Evolutionary conservation across 108 stramenopile species (phyloP).

Genomic region (Skeletonema grethae): DNA sequence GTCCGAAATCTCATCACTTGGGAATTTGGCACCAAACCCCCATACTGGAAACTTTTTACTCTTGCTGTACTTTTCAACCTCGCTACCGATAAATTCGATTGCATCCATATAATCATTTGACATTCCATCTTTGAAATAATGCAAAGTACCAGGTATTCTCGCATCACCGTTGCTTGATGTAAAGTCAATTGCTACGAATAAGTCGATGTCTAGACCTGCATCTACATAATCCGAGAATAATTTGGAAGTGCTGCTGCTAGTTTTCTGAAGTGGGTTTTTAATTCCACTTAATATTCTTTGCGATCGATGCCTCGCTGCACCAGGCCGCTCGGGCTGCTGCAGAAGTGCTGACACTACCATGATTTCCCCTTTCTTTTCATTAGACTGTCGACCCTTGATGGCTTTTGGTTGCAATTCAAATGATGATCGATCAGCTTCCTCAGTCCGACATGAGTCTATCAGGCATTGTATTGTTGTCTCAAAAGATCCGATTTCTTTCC

Average conservation of each 20-base stretch:
- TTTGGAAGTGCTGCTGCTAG: background rate
- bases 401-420: constrained; percentile 21
- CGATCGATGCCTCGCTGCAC: constrained; percentile 16
- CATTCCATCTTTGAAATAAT: constrained; percentile 52
- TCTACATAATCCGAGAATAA: constrained; percentile 43
- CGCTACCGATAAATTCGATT: constrained; percentile 69
- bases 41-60: constrained; percentile 75
- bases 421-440: background rate
- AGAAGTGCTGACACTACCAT: constrained; percentile 19
- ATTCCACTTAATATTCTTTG: constrained; percentile 3
- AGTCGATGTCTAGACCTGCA: constrained; percentile 54
- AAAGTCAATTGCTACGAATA: constrained; percentile 83
- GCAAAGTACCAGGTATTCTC: constrained; percentile 53
- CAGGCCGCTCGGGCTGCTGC: background rate
- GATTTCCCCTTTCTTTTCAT: constrained; percentile 24
- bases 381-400: background rate
- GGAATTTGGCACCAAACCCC: constrained; percentile 89
- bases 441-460: constrained; percentile 10
- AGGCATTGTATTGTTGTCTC: constrained; percentile 23
- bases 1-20: too few relatives aligned
- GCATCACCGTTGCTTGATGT: constrained; percentile 62
- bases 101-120: constrained; percentile 79
- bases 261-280: background rate
- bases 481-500: constrained; percentile 43
- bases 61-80: constrained; percentile 61